phyloP scores from a whole-genome alignment of 805 yeast species.

The Saccharomyces mikatae region DNA sequence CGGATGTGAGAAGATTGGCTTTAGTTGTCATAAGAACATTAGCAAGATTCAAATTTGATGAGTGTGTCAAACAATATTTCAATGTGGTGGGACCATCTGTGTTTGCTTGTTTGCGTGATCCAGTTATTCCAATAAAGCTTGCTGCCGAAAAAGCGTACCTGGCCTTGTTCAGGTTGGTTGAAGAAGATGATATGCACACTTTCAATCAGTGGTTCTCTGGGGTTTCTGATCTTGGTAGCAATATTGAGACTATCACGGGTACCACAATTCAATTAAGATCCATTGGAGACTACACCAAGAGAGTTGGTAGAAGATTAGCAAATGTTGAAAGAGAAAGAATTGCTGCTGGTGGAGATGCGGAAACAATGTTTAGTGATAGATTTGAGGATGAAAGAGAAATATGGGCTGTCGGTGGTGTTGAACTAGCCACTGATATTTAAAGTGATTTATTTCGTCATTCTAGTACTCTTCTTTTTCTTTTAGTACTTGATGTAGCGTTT shows the following conservation, averaged over 20 bases:
- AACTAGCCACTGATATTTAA: constrained; percentile 29
- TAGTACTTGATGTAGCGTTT: not conserved
- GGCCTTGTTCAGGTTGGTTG: constrained; percentile 62
- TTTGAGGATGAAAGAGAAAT: constrained; percentile 81
- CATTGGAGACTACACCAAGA: constrained; percentile 76
- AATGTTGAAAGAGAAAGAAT: constrained; percentile 80
- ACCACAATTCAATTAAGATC: constrained; percentile 62
- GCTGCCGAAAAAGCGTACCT: constrained; percentile 90
- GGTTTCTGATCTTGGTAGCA: constrained; percentile 27
- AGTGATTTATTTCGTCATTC: not conserved
- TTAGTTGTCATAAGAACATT: constrained; percentile 70
- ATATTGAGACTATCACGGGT: constrained; percentile 33
- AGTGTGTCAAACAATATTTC: constrained; percentile 43
- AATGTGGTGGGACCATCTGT: constrained; percentile 61
- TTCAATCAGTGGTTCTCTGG: constrained; percentile 61
- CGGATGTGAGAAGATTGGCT: constrained; percentile 73
- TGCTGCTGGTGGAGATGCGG: constrained; percentile 84
- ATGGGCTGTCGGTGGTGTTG: constrained; percentile 79
- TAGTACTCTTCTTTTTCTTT: not conserved
- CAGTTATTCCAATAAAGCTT: constrained; percentile 82
- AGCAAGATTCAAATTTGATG: constrained; percentile 50
- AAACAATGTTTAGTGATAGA: constrained; percentile 74
- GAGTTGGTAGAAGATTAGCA: constrained; percentile 86
- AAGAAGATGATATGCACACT: constrained; percentile 44
- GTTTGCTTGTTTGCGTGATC: constrained; percentile 76